phyloP scores from a whole-genome alignment of 352 stramenopile genomes.

The Phytophthora crassamura region DNA sequence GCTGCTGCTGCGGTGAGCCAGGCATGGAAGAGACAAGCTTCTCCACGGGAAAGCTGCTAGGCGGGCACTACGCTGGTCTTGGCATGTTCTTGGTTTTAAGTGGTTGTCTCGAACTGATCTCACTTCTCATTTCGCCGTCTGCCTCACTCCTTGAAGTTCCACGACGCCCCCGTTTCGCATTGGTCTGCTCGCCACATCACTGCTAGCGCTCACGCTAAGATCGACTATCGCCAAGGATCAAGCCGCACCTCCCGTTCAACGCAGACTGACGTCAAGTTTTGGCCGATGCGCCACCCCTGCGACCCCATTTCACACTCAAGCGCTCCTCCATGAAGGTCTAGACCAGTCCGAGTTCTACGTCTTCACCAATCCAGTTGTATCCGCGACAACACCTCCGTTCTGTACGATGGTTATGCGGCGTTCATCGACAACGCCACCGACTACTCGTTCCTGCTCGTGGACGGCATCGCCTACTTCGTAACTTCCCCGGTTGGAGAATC shows the following conservation, averaged over 20 bases:
- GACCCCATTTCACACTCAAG: conserved; percentile 28
- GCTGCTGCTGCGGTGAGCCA: no score
- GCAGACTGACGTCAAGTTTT: background rate
- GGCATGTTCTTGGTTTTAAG: no score
- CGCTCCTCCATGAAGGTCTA: conserved; percentile 31
- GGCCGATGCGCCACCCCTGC: conserved; percentile 21
- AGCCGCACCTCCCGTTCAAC: background rate
- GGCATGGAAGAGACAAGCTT: no score
- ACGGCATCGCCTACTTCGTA: conserved; percentile 22
- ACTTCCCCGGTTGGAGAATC: conserved; percentile 3
- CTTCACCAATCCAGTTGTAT: conserved; percentile 27
- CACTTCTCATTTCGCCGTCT: no score
- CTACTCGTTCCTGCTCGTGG: conserved; percentile 22
- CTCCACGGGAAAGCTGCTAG: no score
- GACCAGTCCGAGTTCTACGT: conserved; percentile 29
- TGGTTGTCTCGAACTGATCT: no score
- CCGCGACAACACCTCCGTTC: conserved; percentile 1
- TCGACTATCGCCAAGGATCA: no score
- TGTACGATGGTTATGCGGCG: background rate
- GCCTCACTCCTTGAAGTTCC: no score
- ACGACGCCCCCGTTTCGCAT: no score
- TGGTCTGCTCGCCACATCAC: background rate
- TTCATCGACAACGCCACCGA: conserved; percentile 9
- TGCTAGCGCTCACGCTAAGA: background rate
- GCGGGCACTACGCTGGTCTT: no score